Conservation (phyloP, 306 rosid genomes). For the Citrullus mucosospermus region DNA sequence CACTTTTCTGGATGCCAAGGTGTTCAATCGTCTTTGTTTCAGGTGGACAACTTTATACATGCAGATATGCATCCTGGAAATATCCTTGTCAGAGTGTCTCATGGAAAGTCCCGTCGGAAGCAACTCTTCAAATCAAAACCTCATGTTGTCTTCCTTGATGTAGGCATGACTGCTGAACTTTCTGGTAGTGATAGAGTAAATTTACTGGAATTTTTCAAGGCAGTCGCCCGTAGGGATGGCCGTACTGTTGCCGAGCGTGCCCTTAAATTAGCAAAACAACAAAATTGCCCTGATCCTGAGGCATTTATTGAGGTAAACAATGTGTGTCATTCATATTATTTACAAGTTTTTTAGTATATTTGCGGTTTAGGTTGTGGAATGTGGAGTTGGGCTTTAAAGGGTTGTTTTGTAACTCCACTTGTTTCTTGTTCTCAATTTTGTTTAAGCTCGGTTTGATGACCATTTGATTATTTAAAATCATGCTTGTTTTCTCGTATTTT, state of each 20-base stretch:
- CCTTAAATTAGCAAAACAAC: slow-evolving; percentile 72
- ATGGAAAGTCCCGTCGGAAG: slow-evolving; percentile 44
- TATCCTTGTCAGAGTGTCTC: slow-evolving; percentile 83
- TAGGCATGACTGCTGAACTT: slow-evolving; percentile 99
- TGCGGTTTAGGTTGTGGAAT: not conserved
- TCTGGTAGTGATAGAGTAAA: slow-evolving; percentile 77
- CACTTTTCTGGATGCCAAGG: slow-evolving; percentile 21
- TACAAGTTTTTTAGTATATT: not conserved
- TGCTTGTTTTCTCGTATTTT: no score
- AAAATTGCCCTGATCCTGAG: slow-evolving; percentile 90
- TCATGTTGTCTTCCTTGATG: slow-evolving; percentile 94
- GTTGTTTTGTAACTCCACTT: not conserved
- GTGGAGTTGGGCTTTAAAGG: not conserved
- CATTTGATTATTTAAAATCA: no score
- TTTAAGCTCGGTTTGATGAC: not conserved
- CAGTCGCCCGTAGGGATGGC: slow-evolving; percentile 93
- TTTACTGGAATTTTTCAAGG: slow-evolving; percentile 82
- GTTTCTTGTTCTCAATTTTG: not conserved
- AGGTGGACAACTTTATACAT: slow-evolving; percentile 99
- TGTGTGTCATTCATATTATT: not conserved
- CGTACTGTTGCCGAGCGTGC: slow-evolving; percentile 79
- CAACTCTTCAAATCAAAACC: slow-evolving; percentile 91
- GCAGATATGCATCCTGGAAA: slow-evolving; percentile 99
- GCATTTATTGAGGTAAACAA: slow-evolving; percentile 75
- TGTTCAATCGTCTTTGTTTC: slow-evolving; percentile 30